These are phyloP conservation scores for Logfia minima DNA, from an alignment of 129 eudicot genomes.

Conservation along the genomic window DNA sequence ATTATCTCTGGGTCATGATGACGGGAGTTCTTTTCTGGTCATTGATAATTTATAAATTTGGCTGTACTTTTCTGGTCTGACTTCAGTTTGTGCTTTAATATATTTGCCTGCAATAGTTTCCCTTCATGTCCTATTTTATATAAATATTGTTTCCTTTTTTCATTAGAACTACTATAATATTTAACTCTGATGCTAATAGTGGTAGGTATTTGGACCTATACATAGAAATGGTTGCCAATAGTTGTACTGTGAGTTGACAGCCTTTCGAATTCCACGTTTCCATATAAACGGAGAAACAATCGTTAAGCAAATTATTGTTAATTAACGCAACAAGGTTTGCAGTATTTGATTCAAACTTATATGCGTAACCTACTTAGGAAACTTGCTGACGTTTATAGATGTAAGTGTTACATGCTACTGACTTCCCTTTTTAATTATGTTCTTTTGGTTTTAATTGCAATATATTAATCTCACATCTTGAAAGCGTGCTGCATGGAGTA, in stretches of 20 bases:
- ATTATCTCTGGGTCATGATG: neutral
- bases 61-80: neutral
- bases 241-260: neutral
- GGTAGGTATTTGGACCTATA: neutral
- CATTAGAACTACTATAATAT: neutral
- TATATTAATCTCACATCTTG: neutral
- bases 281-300: constrained; percentile 7
- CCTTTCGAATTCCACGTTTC: neutral
- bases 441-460: neutral
- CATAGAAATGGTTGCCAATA: constrained; percentile 2
- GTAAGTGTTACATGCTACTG: neutral
- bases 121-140: constrained; percentile 2
- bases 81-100: neutral
- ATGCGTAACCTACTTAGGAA: neutral
- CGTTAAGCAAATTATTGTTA: constrained; percentile 9
- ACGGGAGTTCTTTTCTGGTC: neutral
- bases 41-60: neutral
- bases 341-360: neutral
- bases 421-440: neutral
- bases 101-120: neutral
- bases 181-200: constrained; percentile 3
- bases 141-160: neutral
- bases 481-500: neutral
- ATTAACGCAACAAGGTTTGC: neutral
- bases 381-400: neutral